Evolutionary conservation across 2,329 filamentous ascomycete species (phyloP), one percentile per base, ranked within the genome.

Genomic region (Colletotrichum eleusines): DNA sequence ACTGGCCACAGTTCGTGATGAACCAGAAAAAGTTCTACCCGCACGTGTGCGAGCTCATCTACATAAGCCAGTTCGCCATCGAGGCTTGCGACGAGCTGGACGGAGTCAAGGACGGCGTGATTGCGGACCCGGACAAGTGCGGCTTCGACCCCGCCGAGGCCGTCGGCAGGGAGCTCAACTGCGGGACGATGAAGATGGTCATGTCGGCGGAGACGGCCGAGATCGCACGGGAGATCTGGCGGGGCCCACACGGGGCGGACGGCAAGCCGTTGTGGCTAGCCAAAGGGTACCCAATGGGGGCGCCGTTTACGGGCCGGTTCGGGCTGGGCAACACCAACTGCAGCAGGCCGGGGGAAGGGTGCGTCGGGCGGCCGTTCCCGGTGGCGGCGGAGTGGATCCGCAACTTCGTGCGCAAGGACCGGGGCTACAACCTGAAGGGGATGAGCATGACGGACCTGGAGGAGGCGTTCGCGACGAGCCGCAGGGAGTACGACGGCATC

Each of bases 11-110:
- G 48, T 71, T 63, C n/a, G 71, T 73, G 11, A 73, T 73, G 71
- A 67, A 68, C 51, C 71, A 53, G 33, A 46, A 35, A 11, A 69
- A 69, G 1, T 46, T 61, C 31, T 72, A 66, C 57, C 71, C 71
- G 46, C 59, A 65, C 42, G 35, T 60, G 11, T 72, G 71, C 58
- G 67, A 72, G 58, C 23, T 85, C 55, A 78, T 3, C 58, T 76
- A 55, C 76, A 86, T 73, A 76, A 73, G 68, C 0, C 58, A 73
- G 0, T 77, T 77, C 1, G 66, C 70, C 20, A 59, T 73, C 18
- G 57, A 70, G 12, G 72, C 69, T 18, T 73, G 72, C 60, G 72
- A 73, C 33, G 62, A 46, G 51, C 53, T 72, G 23, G 72, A 73
- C 54, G 72, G 72, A 7, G 70, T 72, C 3, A 38, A 26, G 38